Evolutionary conservation across 352 stramenopile genomes (phyloP).

Genomic region (Globisporangium cystogenes): DNA sequence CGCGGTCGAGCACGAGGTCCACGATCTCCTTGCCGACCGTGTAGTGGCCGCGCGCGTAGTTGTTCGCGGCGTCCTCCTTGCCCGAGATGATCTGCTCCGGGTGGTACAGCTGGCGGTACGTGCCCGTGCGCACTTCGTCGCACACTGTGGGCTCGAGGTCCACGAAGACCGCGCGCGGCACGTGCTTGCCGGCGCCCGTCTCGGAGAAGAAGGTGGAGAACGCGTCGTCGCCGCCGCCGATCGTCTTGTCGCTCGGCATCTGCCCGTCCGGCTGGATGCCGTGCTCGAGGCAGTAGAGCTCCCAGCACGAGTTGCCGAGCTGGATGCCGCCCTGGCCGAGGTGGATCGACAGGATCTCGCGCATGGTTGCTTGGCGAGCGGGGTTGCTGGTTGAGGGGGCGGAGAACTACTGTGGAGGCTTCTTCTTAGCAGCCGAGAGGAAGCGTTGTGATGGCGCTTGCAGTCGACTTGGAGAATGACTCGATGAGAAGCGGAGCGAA

Average conservation of each 20-base stretch:
- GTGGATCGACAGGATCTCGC: conserved; percentile 82
- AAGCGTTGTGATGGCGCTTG: conserved; percentile 13
- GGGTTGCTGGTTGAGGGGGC: no score
- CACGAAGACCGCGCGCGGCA: conserved; percentile 96
- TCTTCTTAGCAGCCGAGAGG: conserved; percentile 2
- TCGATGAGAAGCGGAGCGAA: no score
- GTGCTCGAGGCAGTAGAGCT: conserved; percentile 81
- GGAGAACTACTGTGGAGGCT: no score
- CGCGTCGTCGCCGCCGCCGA: conserved; percentile 92
- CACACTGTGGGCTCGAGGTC: conserved; percentile 98
- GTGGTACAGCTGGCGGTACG: conserved; percentile 97
- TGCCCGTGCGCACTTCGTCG: conserved; percentile 95
- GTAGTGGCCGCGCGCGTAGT: conserved; percentile 92
- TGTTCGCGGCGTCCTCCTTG: conserved; percentile 95
- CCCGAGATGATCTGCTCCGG: conserved; percentile 98
- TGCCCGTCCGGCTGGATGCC: conserved; percentile 90
- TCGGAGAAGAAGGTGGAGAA: conserved; percentile 98
- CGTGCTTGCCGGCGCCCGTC: conserved; percentile 94
- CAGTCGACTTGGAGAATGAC: neutral
- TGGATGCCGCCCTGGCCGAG: conserved; percentile 89
- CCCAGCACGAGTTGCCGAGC: conserved; percentile 82
- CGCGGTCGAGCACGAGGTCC: conserved; percentile 95
- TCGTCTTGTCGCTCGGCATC: conserved; percentile 92
- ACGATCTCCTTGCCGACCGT: conserved; percentile 96
- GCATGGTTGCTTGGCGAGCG: conserved; percentile 31